Conservation (phyloP, 768 basidiomycete species). For the Neoboletus brunneissimus region DNA sequence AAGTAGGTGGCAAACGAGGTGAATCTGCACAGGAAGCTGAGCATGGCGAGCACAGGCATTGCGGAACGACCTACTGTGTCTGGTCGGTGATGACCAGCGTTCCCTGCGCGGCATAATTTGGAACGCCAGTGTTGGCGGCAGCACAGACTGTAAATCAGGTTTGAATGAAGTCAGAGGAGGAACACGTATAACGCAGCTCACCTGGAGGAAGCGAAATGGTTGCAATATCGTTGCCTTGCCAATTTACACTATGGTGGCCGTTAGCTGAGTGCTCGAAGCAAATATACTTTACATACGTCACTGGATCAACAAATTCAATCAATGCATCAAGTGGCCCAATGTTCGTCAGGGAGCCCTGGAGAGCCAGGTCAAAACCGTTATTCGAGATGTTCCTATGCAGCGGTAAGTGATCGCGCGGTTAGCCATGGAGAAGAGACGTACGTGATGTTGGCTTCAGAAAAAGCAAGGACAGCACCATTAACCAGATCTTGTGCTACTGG, state of each 20-base stretch:
- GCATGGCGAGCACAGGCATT: background rate
- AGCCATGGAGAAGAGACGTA: slow-evolving; percentile 20
- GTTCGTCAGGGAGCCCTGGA: slow-evolving; percentile 59
- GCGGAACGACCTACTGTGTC: slow-evolving; percentile 37
- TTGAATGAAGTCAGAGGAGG: background rate
- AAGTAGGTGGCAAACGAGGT: slow-evolving; percentile 64
- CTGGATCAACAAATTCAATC: slow-evolving; percentile 63
- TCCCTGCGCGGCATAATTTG: slow-evolving; percentile 54
- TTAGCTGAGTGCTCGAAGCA: background rate
- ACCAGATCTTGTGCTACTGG: slow-evolving; percentile 67
- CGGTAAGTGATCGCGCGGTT: slow-evolving; percentile 50
- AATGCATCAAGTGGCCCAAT: slow-evolving; percentile 66
- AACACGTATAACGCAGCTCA: slow-evolving; percentile 21
- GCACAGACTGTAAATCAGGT: slow-evolving; percentile 50
- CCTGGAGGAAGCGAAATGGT: slow-evolving; percentile 59
- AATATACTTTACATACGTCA: slow-evolving; percentile 42
- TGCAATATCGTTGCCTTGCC: slow-evolving; percentile 63
- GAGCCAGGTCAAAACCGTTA: slow-evolving; percentile 58
- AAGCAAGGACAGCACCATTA: slow-evolving; percentile 50
- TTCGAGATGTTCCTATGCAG: slow-evolving; percentile 51
- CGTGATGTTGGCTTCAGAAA: slow-evolving; percentile 59
- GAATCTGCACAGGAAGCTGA: slow-evolving; percentile 40
- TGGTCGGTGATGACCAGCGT: slow-evolving; percentile 55
- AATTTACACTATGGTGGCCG: slow-evolving; percentile 46
- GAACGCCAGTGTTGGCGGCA: slow-evolving; percentile 63